These are phyloP conservation scores for Apiosordaria backusii DNA, from an alignment of 495 filamentous ascomycete species.

Conservation along the genomic window DNA sequence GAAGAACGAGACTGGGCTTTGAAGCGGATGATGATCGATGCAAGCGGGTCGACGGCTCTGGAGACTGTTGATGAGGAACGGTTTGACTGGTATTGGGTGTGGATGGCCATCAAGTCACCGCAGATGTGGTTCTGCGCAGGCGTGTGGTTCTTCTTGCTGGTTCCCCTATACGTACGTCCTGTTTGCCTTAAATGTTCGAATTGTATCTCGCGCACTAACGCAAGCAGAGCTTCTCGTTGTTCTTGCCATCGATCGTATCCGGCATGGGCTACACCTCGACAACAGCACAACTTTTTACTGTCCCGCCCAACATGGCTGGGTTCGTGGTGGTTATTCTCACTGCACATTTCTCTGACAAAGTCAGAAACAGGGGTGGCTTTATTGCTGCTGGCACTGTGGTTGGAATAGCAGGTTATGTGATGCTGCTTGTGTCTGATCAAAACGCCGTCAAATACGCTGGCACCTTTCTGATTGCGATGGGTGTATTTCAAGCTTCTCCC, in stretches of 20 bases:
- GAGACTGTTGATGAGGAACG: constrained; percentile 42
- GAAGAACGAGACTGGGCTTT: constrained; percentile 37
- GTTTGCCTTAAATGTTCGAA: not conserved
- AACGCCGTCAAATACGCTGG: constrained; percentile 54
- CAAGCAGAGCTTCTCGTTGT: constrained; percentile 29
- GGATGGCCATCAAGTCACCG: constrained; percentile 40
- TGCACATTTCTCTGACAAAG: constrained; percentile 47
- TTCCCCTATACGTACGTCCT: constrained; percentile 33
- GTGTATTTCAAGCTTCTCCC: constrained; percentile 58
- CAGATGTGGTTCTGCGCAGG: constrained; percentile 42
- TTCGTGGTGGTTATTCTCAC: constrained; percentile 44
- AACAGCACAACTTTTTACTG: constrained; percentile 52
- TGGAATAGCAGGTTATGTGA: constrained; percentile 53
- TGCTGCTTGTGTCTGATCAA: constrained; percentile 46
- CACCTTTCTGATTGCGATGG: constrained; percentile 55
- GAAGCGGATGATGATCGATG: constrained; percentile 41
- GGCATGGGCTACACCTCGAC: constrained; percentile 51
- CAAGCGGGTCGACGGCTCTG: constrained; percentile 34
- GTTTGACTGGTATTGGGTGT: constrained; percentile 43
- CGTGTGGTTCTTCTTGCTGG: constrained; percentile 43
- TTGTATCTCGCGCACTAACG: not conserved
- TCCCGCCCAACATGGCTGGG: constrained; percentile 52
- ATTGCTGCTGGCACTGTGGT: constrained; percentile 47
- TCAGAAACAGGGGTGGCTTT: constrained; percentile 47
- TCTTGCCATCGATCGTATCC: constrained; percentile 53